Percentiles rank a stretch among this genome's conserved stretches.
Evolutionary conservation across 306 rosid species (phyloP).

Genomic region (Medicago arabica): DNA sequence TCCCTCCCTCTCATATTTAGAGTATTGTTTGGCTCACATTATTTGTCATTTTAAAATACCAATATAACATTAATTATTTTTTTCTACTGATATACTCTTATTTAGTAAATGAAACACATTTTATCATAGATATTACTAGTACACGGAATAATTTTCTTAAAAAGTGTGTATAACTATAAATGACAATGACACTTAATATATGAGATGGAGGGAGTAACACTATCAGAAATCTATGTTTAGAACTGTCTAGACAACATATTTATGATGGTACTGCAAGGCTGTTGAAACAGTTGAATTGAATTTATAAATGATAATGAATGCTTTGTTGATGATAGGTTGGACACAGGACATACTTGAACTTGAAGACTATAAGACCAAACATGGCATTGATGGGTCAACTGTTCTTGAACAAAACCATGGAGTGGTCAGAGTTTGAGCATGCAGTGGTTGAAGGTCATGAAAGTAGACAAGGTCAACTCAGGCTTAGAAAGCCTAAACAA

Average conservation of each 20-base stretch:
- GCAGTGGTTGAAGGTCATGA: constrained; percentile 75
- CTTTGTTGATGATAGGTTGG: constrained; percentile 74
- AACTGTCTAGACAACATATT: not conserved
- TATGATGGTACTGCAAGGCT: not conserved
- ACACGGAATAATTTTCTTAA: too few species aligned
- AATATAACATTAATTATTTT: too few species aligned
- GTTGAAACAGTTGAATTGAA: constrained; percentile 21
- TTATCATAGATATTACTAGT: too few species aligned
- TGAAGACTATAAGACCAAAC: constrained; percentile 93
- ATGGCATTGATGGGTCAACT: constrained; percentile 93
- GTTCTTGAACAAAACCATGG: constrained; percentile 78
- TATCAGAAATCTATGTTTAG: too few species aligned
- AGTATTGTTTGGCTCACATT: too few species aligned
- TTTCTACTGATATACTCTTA: too few species aligned
- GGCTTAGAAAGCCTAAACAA: constrained; percentile 88
- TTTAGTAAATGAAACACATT: too few species aligned
- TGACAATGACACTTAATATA: too few species aligned
- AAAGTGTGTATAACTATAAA: too few species aligned
- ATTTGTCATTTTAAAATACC: too few species aligned
- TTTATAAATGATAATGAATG: constrained; percentile 21
- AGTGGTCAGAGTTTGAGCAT: constrained; percentile 79
- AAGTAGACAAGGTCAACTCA: constrained; percentile 85
- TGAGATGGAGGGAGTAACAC: too few species aligned
- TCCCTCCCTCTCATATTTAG: too few species aligned
- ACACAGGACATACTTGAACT: constrained; percentile 83